Base-by-base conservation (phyloP, 2,329 filamentous ascomycete genomes). In the Tolypocladium pustulatum region DNA sequence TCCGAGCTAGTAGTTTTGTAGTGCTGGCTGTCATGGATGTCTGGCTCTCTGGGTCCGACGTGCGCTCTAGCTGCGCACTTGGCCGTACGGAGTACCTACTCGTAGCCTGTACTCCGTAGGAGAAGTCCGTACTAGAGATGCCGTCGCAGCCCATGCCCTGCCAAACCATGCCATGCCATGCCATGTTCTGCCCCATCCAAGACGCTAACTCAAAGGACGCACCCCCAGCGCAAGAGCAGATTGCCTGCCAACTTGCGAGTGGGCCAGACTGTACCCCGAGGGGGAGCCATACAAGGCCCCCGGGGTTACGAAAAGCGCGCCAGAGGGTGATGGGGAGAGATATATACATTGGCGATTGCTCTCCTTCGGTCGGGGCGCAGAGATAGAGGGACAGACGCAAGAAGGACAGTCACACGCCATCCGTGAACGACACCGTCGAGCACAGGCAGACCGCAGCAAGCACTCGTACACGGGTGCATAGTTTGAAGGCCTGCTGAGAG, bases 1-100 rank as follows among this genome's bases (percentile, higher is more conserved):
- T 66, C 69, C 64, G 61, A 70, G 68, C 71, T 73, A 73, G 69
- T 65, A 66, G 61, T 59, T 51, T 57, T n/a, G 56, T 54, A 40
- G 54, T 43, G 52, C 52, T 17, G 52, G 52, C 52, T 40, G 53
- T 38, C 53, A 54, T 54, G 53, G 53, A 54, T 54, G 53, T 34
- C n/a, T 54, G 52, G 52, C 32, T 54, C 32, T 54, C 52, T 34
- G 32, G 52, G 52, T 22, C 32, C 52, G 41, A 46, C 41, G n/a
- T 49, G 20, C 22, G n/a, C 22, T 49, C 40, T n/a, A 41, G 40
- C 40, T 10, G 37, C 6, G 51, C 41, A 46, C n/a, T 22, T 22
- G 17, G 37, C 15, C 37, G 37, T 38, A 38, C 37, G 37, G 37
- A 38, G 37, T 38, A 38, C 37, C 37, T 38, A 17, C 37, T 38